Base-by-base conservation (phyloP, 1,139 yeast genomes). In the Blastobotrys arbuscula region DNA sequence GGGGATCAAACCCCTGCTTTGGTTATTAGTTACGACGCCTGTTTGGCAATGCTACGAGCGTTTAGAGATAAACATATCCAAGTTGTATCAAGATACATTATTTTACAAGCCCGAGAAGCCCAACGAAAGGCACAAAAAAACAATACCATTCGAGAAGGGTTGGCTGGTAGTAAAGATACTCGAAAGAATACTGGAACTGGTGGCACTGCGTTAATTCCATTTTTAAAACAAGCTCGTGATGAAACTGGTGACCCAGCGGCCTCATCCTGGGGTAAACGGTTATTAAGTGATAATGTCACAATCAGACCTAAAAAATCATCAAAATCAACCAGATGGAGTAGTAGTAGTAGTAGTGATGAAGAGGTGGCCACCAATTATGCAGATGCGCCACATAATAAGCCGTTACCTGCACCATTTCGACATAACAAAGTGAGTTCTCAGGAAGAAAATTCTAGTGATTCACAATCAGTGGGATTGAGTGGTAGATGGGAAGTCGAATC, bases 161-260 rank as follows among this genome's bases (percentile, higher is more conserved):
- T 67, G 26, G 70, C 71, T 2, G 52, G 54, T 12, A 48, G 59
- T 16, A 42, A 31, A 16, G 35, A 31, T 12, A 72, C 73, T 54
- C 69, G 71, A 56, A 73, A 74, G 47, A 81, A 77, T 55, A 81
- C 81, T 56, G 97, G 97, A 9, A 90, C 97, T 1, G 97, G 97
- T 15, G 97, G 97, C 39, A 90, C 97, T 0, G 82, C 95, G 0
- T 74, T 90, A 59, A 77, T 90, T 53, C 96, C 96, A 28, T 90
- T 90, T 69, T 76, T 90, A 62, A 89, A 89, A 65, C 97, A 90
- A 66, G 90, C 96, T 57, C 79, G 97, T 65, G 97, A 90, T 68
- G 97, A 90, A 65, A 90, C 96, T 9, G 95, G 95, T 38, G 92
- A 84, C 59, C 81, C 89, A 7, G 95, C 96, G 23, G 95, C 95